These are phyloP conservation scores for Hypoxylon intermedium DNA, from an alignment of 495 filamentous ascomycete species.

Conservation along the genomic window DNA sequence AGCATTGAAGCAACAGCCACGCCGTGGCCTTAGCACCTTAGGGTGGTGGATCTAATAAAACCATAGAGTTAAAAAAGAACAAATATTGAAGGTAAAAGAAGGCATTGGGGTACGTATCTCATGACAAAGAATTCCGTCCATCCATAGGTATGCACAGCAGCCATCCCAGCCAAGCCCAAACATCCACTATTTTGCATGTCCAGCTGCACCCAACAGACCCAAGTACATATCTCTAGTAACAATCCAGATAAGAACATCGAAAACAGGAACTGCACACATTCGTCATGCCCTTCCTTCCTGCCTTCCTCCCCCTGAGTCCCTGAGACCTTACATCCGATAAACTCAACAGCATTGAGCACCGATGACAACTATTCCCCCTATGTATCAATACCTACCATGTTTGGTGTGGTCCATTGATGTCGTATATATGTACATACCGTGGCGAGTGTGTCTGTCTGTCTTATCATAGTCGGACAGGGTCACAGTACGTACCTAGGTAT, in stretches of 20 bases:
- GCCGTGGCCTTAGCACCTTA: conserved; percentile 25
- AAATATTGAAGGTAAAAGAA: too few relatives aligned
- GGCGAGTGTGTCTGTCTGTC: conserved; percentile 24
- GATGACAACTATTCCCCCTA: conserved; percentile 1
- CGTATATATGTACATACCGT: too few relatives aligned
- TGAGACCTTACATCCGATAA: conserved; percentile 4
- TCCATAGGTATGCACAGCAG: background rate
- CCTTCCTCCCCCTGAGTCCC: too few relatives aligned
- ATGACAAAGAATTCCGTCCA: background rate
- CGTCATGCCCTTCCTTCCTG: conserved; percentile 14
- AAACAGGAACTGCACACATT: conserved; percentile 16
- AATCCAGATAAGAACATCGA: background rate
- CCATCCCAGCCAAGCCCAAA: conserved; percentile 8
- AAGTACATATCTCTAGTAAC: conserved; percentile 1
- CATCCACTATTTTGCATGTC: background rate
- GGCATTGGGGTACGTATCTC: background rate
- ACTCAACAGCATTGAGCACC: conserved; percentile 4
- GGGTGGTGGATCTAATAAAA: conserved; percentile 31
- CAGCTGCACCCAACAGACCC: conserved; percentile 3
- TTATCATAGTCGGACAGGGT: conserved; percentile 28
- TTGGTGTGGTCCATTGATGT: conserved; percentile 28
- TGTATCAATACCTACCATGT: conserved; percentile 23
- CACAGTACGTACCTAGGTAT: conserved; percentile 6
- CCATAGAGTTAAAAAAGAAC: too few relatives aligned
- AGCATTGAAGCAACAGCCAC: conserved; percentile 12